phyloP scores from a whole-genome alignment of 2,329 filamentous ascomycete genomes.

The Xylariaceae sp. region DNA sequence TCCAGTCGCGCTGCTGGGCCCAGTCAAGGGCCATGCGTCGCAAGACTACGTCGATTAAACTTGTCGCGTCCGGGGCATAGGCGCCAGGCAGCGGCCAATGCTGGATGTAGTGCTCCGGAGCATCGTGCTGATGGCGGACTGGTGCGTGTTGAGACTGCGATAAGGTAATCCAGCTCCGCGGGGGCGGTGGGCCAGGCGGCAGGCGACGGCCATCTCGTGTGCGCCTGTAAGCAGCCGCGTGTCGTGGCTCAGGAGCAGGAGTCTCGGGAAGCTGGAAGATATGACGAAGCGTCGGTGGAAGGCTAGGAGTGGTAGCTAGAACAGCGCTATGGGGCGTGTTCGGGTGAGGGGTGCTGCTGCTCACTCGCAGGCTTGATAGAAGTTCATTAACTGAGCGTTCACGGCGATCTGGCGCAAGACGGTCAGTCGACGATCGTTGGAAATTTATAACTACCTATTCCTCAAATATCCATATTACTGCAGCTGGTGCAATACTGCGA shows the following conservation, averaged over 20 bases:
- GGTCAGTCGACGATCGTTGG: background rate
- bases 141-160: slow-evolving; percentile 30
- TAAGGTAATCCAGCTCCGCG: slow-evolving; percentile 51
- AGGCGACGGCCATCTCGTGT: slow-evolving; percentile 47
- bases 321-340: slow-evolving; percentile 27
- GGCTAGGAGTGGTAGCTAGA: slow-evolving; percentile 40
- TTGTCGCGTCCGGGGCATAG: slow-evolving; percentile 41
- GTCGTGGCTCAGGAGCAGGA: slow-evolving; percentile 47
- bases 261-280: slow-evolving; percentile 58
- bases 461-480: background rate
- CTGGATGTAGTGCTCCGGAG: slow-evolving; percentile 9
- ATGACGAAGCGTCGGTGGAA: slow-evolving; percentile 56
- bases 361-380: slow-evolving; percentile 53
- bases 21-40: slow-evolving; percentile 50
- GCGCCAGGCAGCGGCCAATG: slow-evolving; percentile 40
- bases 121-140: slow-evolving; percentile 14
- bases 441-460: slow-evolving; percentile 1
- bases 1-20: slow-evolving; percentile 52
- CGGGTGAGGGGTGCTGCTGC: slow-evolving; percentile 30
- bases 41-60: slow-evolving; percentile 50
- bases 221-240: slow-evolving; percentile 34
- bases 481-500: background rate
- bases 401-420: slow-evolving; percentile 27
- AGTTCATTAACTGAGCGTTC: slow-evolving; percentile 55
- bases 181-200: slow-evolving; percentile 57